Evolutionary conservation across 2,329 filamentous ascomycete genomes (phyloP).

Genomic region (Didymella segeticola): DNA sequence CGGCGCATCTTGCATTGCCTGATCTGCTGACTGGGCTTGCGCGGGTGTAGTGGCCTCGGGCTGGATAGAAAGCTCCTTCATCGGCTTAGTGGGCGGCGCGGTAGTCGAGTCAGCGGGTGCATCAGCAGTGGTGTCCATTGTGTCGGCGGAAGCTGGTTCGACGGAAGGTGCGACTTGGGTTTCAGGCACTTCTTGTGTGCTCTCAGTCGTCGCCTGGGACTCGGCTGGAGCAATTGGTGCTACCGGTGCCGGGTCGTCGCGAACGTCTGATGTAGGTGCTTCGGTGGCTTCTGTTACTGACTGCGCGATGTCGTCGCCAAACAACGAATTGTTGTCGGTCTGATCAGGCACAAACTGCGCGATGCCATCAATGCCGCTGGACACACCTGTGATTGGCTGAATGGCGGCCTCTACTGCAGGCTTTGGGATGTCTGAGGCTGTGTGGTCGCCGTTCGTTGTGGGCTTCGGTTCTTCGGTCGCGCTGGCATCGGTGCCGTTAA

Average conservation of each 20-base stretch:
- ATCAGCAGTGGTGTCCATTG: conserved; percentile 38
- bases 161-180: conserved; percentile 30
- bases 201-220: conserved; percentile 25
- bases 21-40: conserved; percentile 35
- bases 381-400: conserved; percentile 51
- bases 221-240: conserved; percentile 21
- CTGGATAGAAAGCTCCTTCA: conserved; percentile 43
- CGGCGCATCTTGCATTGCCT: conserved; percentile 50
- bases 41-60: conserved; percentile 19
- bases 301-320: conserved; percentile 39
- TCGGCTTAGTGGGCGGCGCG: conserved; percentile 40
- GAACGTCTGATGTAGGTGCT: conserved; percentile 48
- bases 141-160: conserved; percentile 26
- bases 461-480: conserved; percentile 30
- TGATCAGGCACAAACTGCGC: conserved; percentile 53
- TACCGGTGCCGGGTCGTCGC: conserved; percentile 35
- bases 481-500: conserved; percentile 23
- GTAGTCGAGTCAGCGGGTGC: conserved; percentile 19
- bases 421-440: conserved; percentile 30
- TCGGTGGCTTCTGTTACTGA: conserved; percentile 50
- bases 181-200: conserved; percentile 41
- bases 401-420: conserved; percentile 38
- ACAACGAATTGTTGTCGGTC: conserved; percentile 50
- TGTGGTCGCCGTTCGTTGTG: conserved; percentile 42
- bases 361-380: conserved; percentile 52